These are phyloP conservation scores for Penicillium nordicum DNA, from an alignment of 2,329 filamentous ascomycete genomes.

Conservation along the genomic window DNA sequence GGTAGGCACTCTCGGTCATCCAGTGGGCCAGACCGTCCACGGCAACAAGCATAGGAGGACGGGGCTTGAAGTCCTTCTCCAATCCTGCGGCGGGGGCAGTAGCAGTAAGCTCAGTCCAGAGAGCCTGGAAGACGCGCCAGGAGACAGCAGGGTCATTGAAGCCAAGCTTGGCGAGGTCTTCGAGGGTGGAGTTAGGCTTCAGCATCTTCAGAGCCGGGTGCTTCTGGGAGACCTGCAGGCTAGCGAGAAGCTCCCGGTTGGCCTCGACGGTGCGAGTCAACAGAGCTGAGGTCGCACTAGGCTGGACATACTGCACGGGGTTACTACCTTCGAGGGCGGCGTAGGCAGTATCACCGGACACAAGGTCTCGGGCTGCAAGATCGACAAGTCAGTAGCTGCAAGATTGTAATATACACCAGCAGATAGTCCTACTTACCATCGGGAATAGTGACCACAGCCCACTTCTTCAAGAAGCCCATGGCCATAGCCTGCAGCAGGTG, in stretches of 20 bases:
- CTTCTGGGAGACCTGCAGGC: constrained; percentile 49
- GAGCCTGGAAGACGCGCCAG: constrained; percentile 74
- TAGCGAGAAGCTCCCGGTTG: constrained; percentile 63
- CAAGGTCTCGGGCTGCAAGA: constrained; percentile 69
- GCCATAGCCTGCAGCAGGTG: constrained; percentile 78
- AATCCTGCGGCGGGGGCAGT: constrained; percentile 44
- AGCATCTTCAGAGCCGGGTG: constrained; percentile 60
- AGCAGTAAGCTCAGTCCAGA: constrained; percentile 73
- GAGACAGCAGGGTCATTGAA: constrained; percentile 72
- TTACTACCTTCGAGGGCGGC: constrained; percentile 58
- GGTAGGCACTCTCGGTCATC: constrained; percentile 76
- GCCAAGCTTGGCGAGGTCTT: constrained; percentile 64
- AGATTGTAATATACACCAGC: not conserved
- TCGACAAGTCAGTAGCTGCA: constrained; percentile 15
- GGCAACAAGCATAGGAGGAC: constrained; percentile 67
- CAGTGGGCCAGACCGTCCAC: constrained; percentile 78
- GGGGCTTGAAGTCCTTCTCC: constrained; percentile 44
- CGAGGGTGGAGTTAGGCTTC: constrained; percentile 59
- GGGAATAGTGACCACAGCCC: constrained; percentile 85
- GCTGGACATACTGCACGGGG: constrained; percentile 67
- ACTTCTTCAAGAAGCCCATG: constrained; percentile 75
- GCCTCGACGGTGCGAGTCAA: constrained; percentile 69
- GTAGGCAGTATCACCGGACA: constrained; percentile 78
- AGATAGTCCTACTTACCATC: constrained; percentile 62
- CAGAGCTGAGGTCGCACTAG: constrained; percentile 70